Conservation (phyloP, 371 early-diverging fungal genomes). For the Mucor saturninus region DNA sequence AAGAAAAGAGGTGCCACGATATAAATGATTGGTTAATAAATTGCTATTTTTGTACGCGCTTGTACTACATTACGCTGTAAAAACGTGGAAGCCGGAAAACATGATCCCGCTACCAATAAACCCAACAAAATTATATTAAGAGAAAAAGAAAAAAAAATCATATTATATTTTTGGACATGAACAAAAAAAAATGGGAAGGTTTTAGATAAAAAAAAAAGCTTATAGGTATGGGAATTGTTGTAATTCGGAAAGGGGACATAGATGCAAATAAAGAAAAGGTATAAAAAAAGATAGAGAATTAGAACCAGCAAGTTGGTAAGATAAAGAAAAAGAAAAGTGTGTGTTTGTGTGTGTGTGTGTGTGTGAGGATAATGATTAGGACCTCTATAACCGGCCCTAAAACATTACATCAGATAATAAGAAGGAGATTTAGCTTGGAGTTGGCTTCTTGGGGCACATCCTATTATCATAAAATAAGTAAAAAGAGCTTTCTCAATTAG, state of each 20-base stretch:
- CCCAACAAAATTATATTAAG: background rate
- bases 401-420: background rate
- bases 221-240: background rate
- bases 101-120: background rate
- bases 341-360: background rate
- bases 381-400: constrained; percentile 28
- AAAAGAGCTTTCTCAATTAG: background rate
- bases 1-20: too few relatives aligned
- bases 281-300: background rate
- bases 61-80: background rate
- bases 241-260: background rate
- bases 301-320: background rate
- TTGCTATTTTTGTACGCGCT: background rate
- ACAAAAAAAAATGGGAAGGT: background rate
- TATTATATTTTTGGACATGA: background rate
- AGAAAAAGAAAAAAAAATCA: background rate
- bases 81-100: background rate
- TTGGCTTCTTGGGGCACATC: constrained; percentile 51
- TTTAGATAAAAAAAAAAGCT: too few relatives aligned
- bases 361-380: background rate
- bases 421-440: constrained; percentile 19
- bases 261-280: background rate
- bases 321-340: background rate
- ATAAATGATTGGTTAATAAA: background rate
- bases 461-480: constrained; percentile 16